Evolutionary conservation across 805 yeast species (phyloP), one percentile per base, ranked within the genome.

Genomic region (Yamadazyma insecticola): DNA sequence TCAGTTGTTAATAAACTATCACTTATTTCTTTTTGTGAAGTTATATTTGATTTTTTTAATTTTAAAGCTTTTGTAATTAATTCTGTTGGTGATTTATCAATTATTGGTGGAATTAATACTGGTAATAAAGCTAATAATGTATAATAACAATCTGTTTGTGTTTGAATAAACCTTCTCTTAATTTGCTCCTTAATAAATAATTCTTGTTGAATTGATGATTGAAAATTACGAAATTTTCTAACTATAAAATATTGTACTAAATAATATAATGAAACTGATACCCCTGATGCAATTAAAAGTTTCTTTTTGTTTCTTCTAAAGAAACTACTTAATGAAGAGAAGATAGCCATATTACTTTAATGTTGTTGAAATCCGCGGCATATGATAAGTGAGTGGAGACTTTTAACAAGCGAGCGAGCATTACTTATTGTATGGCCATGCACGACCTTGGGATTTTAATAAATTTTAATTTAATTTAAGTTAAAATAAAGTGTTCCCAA

Each of bases 81-180:
- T 47, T 87, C 95, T 14, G 84, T 89, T 5, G 84, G 80, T 39
- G 81, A 63, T 33, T 64, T 64, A 13, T 70, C 74, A 36, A 78
- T 56, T 6, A 86, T 70, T 11, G 84, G 86, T 18, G 70, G 70
- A 5, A 79, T 69, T 25, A 89, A 62, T 4, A 86, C 85, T 2
- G 96, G 95, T 29, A 85, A 64, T 39, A 90, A 67, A 4, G 94
- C 89, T 51, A 84, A 67, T 31, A 89, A 76, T 0, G 97, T 90
- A 60, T 77, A 78, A 31, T 82, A 70, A 28, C 96, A 85, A 56
- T 90, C 97, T 44, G 80, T 79, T 50, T 89, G 97, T 8, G 96
- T 90, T 62, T 88, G 96, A 30, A 82, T 78, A 48, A 88, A 90
- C 36, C 97, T 64, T 44, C 92, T 70, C 44, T 80, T 80, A 37